Conservation (phyloP, 2,329 filamentous ascomycete species). For the Colletotrichum gloeosporioides region DNA sequence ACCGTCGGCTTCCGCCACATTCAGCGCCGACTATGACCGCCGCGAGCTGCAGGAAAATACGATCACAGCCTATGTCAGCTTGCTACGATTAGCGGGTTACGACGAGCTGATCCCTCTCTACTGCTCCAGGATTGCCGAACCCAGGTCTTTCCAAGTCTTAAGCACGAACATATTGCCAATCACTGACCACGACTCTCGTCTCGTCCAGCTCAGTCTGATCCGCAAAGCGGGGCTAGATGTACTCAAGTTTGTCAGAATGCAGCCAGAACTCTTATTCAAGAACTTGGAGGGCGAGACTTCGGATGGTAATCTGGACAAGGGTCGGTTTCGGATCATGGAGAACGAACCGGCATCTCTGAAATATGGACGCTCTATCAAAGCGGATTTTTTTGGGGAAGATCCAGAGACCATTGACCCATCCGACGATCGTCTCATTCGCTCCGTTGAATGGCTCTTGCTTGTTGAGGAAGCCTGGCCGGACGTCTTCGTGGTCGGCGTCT, state of each 20-base stretch:
- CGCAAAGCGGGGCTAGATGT: constrained; percentile 75
- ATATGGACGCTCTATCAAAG: constrained; percentile 68
- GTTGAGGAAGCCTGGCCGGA: constrained; percentile 75
- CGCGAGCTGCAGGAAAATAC: constrained; percentile 72
- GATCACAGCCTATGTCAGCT: constrained; percentile 81
- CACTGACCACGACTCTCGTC: constrained; percentile 66
- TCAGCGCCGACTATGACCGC: constrained; percentile 32
- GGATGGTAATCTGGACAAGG: constrained; percentile 39
- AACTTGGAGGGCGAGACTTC: constrained; percentile 43
- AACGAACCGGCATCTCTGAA: constrained; percentile 55
- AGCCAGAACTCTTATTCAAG: constrained; percentile 60
- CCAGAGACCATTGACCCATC: constrained; percentile 59
- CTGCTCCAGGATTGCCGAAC: constrained; percentile 74
- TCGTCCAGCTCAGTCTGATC: constrained; percentile 76
- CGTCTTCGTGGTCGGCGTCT: constrained; percentile 71
- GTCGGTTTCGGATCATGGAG: constrained; percentile 58
- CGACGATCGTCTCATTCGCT: constrained; percentile 75
- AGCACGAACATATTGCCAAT: constrained; percentile 80
- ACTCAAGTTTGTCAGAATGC: constrained; percentile 73
- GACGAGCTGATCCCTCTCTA: constrained; percentile 87
- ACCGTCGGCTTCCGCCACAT: constrained; percentile 37
- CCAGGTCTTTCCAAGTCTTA: constrained; percentile 72
- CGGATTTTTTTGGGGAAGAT: constrained; percentile 73
- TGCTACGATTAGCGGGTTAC: constrained; percentile 74
- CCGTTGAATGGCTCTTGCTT: constrained; percentile 84